Evolutionary conservation across 176 grass and related monocot genomes (phyloP), one percentile per base, ranked within the genome.

Genomic region (Eleusine coracana): DNA sequence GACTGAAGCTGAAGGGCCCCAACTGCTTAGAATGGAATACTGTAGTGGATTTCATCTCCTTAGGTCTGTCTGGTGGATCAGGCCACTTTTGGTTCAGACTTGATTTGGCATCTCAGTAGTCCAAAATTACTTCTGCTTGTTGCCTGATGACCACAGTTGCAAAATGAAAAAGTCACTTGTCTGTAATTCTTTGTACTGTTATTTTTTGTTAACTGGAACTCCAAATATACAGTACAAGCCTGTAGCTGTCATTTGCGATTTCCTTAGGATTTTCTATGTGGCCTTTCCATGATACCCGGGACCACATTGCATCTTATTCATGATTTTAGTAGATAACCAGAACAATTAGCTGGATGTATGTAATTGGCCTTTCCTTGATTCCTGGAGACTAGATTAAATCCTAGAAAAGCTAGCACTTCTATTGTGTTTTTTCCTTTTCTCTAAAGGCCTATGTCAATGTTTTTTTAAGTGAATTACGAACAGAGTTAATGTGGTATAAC

Each of bases 241-340:
- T 61, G 15, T 41, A 61, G 40, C 45, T 63, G 10, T 50, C 16
- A 49, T 80, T 21, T 34, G 12, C 13, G 8, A 62, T 51, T 60
- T 46, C 23, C 68, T 20, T 13, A 63, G 17, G 75, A 80, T 80
- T n/a, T 68, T 37, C 39, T 68, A 45, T 70, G 71, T 27, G 21
- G 0, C 49, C 17, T 70, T 87, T 10, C 59, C 16, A 29, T 62
- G 42, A 23, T 62, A 17, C 8, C n/a, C 7, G 39, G 50, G 51
- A 20, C 16, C 49, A 78, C 68, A 68, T 66, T 20, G 74, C 20
- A 73, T 51, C 34, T 37, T n/a, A 29, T 79, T 73, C 38, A 67
- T 31, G 28, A 38, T 48, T 68, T 79, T 79, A 70, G 27, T 13
- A 70, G 17, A 62, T 27, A 78, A 71, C 17, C 12, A 41, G 6